Evolutionary conservation across 345 rosid species (phyloP).

Genomic region (Hibiscus tridactylites): DNA sequence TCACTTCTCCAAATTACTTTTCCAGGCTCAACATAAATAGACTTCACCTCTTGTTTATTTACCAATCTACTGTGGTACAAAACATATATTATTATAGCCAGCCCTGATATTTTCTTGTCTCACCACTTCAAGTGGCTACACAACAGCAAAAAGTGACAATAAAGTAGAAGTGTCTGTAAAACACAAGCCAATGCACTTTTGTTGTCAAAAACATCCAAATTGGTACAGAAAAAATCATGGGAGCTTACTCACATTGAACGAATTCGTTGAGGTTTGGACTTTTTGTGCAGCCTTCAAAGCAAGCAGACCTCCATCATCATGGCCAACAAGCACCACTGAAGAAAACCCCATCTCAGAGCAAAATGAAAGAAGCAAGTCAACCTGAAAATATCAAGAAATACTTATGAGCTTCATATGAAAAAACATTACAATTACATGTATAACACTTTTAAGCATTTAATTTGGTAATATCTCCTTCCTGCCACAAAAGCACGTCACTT

Average conservation of each 20-base stretch:
- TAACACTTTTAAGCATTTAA: slow-evolving; percentile 3
- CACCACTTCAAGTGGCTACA: not conserved
- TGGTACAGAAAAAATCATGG: not conserved
- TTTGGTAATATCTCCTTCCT: not conserved
- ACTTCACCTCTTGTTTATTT: not conserved
- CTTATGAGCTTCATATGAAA: not conserved
- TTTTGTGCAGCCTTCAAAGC: slow-evolving; percentile 75
- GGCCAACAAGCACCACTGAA: slow-evolving; percentile 88
- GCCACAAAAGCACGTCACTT: not conserved
- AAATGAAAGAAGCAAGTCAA: slow-evolving; percentile 84
- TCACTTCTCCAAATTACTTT: not conserved
- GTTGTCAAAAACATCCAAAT: not conserved
- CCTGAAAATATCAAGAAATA: slow-evolving; percentile 41
- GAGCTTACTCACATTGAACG: slow-evolving; percentile 47
- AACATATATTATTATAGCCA: not conserved
- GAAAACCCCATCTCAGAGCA: slow-evolving; percentile 89
- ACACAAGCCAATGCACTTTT: too few relatives aligned
- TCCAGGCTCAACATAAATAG: not conserved
- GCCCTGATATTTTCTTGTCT: not conserved
- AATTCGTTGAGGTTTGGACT: slow-evolving; percentile 40
- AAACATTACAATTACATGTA: not conserved
- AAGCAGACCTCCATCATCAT: slow-evolving; percentile 95
- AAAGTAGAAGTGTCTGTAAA: not conserved
- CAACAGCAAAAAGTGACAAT: not conserved
- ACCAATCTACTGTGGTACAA: not conserved